Base-by-base conservation (phyloP, 2,329 filamentous ascomycete species). In the Neurospora sp. region DNA sequence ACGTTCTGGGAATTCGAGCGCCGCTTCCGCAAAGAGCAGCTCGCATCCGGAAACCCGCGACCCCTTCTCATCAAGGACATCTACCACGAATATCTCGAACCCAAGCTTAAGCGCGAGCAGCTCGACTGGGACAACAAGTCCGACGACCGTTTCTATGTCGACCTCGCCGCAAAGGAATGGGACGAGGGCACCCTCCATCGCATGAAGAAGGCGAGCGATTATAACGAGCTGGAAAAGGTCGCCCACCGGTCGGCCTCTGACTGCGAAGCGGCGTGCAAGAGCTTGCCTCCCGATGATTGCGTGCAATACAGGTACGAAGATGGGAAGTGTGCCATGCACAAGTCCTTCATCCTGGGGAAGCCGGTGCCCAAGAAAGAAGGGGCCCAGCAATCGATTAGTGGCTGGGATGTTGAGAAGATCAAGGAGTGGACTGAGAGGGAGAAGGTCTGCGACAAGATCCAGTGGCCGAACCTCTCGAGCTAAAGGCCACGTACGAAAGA, bases 41-140 rank as follows among this genome's bases (percentile, higher is more conserved):
- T 69, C 28, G 70, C 71, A 36, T 38, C 69, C 38, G 71, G 68
- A 9, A 69, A 68, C 38, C 71, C 77, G 38, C 72, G 76, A n/a
- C 75, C 81, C 9, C 76, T 85, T 28, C 78, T 81, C 3, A 80
- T 85, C 73, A 79, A 79, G 67, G 84, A 87, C 69, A 76, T 87
- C 39, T 87, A 82, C 74, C 70, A 82, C 43, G 76, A 80, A 66
- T 85, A 85, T 72, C 75, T 86, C 52, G 78, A 78, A 40, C 79
- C 80, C 1, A 78, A 80, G 52, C 77, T 87, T 28, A 72, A 74
- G 23, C 69, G 76, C 2, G 73, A 75, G 9, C 81, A 82, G 70
- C 77, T 81, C 15, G 80, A 86, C 77, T 88, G 86, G 86, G 83
- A 87, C 73, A 87, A 87, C 72, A 73, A 82, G 9, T 81, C 82